Conservation (phyloP, 2,329 filamentous ascomycete genomes). For the Teratosphaeria epicoccoides region DNA sequence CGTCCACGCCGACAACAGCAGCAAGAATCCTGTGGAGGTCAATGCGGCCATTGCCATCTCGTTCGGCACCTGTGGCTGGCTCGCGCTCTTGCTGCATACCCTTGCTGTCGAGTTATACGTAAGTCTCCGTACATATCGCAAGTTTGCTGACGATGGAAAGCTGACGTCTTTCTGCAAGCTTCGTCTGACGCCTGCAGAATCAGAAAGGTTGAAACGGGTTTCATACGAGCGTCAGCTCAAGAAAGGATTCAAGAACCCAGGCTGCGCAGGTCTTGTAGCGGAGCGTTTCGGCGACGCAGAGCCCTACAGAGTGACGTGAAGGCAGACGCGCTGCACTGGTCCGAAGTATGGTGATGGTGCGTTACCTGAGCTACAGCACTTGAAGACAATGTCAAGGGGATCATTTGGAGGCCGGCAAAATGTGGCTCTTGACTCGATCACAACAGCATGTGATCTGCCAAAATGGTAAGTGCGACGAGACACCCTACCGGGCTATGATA, state of each 20-base stretch:
- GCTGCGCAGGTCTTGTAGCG: constrained; percentile 36
- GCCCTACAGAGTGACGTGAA: no score
- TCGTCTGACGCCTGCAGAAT: constrained; percentile 45
- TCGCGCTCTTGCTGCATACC: constrained; percentile 43
- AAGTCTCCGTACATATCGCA: constrained; percentile 2
- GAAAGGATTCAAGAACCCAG: constrained; percentile 41
- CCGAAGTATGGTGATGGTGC: no score
- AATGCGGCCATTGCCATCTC: constrained; percentile 36
- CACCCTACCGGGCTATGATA: no score
- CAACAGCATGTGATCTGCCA: no score
- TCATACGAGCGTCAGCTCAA: constrained; percentile 48
- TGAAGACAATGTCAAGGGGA: no score
- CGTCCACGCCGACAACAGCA: constrained; percentile 26
- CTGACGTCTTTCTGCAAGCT: constrained; percentile 3
- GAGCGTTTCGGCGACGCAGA: constrained; percentile 27
- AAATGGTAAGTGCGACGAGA: no score
- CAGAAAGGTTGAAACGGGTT: constrained; percentile 42
- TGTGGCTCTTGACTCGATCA: no score
- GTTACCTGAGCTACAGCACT: no score
- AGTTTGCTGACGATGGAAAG: background rate
- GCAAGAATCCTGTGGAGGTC: constrained; percentile 20
- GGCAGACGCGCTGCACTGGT: no score
- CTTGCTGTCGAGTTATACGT: constrained; percentile 36
- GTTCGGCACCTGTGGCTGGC: constrained; percentile 46
- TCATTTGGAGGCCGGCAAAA: no score